These are phyloP conservation scores for Plasmodium adleri DNA, from an alignment of 169 alveolate species.

Conservation along the genomic window DNA sequence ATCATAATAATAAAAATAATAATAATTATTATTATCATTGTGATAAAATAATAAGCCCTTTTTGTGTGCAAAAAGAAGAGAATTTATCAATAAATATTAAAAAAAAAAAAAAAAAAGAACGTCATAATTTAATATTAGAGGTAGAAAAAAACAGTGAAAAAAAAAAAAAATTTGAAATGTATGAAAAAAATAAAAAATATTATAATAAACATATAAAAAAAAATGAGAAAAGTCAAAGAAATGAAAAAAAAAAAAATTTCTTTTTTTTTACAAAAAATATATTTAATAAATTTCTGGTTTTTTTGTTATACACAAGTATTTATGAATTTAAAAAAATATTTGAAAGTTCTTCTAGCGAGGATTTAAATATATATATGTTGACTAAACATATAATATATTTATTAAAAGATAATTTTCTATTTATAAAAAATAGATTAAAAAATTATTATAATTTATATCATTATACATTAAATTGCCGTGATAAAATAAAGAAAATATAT, in stretches of 20 bases:
- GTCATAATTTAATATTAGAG: not conserved
- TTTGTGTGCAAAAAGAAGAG: not conserved
- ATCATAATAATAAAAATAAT: too few species aligned
- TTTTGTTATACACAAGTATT: conserved; percentile 41
- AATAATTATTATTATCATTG: too few species aligned
- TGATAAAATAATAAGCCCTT: not conserved
- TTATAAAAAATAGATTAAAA: conserved; percentile 16
- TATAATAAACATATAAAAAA: conserved; percentile 9
- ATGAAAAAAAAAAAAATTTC: conserved; percentile 16
- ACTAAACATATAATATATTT: conserved; percentile 17
- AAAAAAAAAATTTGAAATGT: not conserved
- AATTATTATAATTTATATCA: not conserved
- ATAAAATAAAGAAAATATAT: not conserved
- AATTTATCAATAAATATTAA: too few species aligned
- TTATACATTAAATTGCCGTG: not conserved
- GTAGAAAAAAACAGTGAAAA: not conserved
- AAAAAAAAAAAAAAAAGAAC: too few species aligned
- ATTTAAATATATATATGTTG: conserved; percentile 30
- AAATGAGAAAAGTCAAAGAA: not conserved
- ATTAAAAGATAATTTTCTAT: conserved; percentile 25
- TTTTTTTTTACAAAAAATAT: conserved; percentile 55
- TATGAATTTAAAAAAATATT: conserved; percentile 31
- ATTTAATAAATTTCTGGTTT: conserved; percentile 61
- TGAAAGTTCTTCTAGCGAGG: conserved; percentile 13
- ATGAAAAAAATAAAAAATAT: not conserved